Percentiles rank a stretch among this genome's conserved stretches.
Conservation (phyloP, 768 basidiomycete genomes). For the Cyathus striatus region DNA sequence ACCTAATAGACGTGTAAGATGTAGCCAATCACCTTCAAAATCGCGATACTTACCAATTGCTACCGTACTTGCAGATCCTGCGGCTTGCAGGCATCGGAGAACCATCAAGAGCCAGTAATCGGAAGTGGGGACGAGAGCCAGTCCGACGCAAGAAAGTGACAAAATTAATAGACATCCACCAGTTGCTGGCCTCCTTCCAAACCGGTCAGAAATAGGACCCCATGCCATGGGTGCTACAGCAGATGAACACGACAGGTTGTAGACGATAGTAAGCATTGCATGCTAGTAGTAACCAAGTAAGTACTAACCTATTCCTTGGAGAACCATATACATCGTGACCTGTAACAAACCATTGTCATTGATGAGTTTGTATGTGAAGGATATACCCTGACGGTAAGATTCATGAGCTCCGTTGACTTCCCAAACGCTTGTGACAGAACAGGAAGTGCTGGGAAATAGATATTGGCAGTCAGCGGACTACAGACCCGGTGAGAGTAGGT, state of each 20-base stretch:
- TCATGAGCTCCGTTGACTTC: slow-evolving; percentile 66
- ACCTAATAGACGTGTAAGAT: slow-evolving; percentile 31
- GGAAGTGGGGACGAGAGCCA: slow-evolving; percentile 42
- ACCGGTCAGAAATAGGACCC: slow-evolving; percentile 65
- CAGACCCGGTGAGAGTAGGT: not conserved
- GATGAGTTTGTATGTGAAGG: not conserved
- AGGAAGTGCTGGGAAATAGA: slow-evolving; percentile 80
- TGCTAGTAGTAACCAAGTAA: not conserved
- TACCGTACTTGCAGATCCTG: slow-evolving; percentile 75
- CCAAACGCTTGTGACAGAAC: slow-evolving; percentile 56
- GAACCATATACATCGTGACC: slow-evolving; percentile 68
- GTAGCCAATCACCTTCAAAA: not conserved
- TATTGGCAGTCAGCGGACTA: slow-evolving; percentile 69
- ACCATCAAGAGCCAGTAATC: slow-evolving; percentile 79
- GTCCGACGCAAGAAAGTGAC: slow-evolving; percentile 58
- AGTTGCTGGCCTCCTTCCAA: slow-evolving; percentile 62
- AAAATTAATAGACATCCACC: slow-evolving; percentile 60
- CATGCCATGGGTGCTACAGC: slow-evolving; percentile 57
- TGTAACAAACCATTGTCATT: slow-evolving; percentile 10
- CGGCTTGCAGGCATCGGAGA: slow-evolving; percentile 75
- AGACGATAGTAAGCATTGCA: not conserved
- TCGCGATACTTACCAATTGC: slow-evolving; percentile 48
- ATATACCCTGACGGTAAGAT: slow-evolving; percentile 51
- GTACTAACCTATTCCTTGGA: slow-evolving; percentile 52
- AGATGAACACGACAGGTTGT: not conserved